Conservation (phyloP, 768 basidiomycete genomes). For the Amanita molliuscula region DNA sequence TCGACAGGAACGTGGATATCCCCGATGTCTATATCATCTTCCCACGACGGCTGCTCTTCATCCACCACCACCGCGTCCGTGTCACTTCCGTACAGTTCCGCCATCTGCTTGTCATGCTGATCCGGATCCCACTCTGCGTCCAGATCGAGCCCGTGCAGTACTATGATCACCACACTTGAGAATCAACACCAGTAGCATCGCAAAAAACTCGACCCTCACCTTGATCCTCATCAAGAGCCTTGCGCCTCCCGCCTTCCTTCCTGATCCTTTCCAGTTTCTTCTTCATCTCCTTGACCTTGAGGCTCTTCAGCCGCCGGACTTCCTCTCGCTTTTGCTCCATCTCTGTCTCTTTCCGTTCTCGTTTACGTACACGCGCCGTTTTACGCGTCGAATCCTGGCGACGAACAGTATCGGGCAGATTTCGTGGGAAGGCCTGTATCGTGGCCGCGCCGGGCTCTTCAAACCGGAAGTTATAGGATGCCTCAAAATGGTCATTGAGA, state of each 20-base stretch:
- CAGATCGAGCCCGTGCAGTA: slow-evolving; percentile 63
- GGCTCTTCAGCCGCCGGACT: slow-evolving; percentile 64
- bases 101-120: slow-evolving; percentile 78
- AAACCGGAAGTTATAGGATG: slow-evolving; percentile 96
- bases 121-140: slow-evolving; percentile 92
- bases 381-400: slow-evolving; percentile 73
- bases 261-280: slow-evolving; percentile 66
- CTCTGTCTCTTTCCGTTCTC: slow-evolving; percentile 74
- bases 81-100: slow-evolving; percentile 52
- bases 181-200: neutral
- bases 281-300: slow-evolving; percentile 80
- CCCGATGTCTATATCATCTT: slow-evolving; percentile 80
- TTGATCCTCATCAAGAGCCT: slow-evolving; percentile 28
- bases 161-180: slow-evolving; percentile 25
- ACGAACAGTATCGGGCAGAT: slow-evolving; percentile 50
- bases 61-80: slow-evolving; percentile 22
- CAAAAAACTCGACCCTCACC: slow-evolving; percentile 14
- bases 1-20: slow-evolving; percentile 39
- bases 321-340: slow-evolving; percentile 67
- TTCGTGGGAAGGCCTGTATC: slow-evolving; percentile 62
- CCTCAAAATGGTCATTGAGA: slow-evolving; percentile 85
- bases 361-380: slow-evolving; percentile 71
- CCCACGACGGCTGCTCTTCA: slow-evolving; percentile 75
- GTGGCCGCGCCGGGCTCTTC: slow-evolving; percentile 75
- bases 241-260: slow-evolving; percentile 48